Evolutionary conservation across 2,329 filamentous ascomycete species (phyloP).

Genomic region (Ophiocordyceps camponoti-leonardi): DNA sequence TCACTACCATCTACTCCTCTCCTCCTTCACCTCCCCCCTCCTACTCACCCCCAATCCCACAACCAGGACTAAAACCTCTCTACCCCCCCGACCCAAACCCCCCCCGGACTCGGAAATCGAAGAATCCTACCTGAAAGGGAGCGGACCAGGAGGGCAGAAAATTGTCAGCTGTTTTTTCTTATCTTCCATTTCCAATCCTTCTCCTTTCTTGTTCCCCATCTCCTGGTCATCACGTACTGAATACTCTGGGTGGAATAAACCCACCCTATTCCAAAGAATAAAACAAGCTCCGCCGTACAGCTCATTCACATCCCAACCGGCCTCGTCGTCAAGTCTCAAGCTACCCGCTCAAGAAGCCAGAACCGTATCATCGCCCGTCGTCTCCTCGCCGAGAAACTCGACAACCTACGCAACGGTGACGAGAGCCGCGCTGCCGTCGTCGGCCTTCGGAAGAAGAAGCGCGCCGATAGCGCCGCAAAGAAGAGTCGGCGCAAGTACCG

Average conservation of each 20-base stretch:
- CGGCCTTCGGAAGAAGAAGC: slow-evolving; percentile 43
- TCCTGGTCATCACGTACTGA: too few species aligned
- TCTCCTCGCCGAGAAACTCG: slow-evolving; percentile 57
- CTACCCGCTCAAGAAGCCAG: slow-evolving; percentile 69
- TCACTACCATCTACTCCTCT: too few species aligned
- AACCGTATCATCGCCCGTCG: slow-evolving; percentile 75
- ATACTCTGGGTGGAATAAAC: too few species aligned
- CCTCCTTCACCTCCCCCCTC: background rate
- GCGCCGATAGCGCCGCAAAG: slow-evolving; percentile 60
- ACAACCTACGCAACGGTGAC: slow-evolving; percentile 55
- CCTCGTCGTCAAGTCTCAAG: slow-evolving; percentile 86
- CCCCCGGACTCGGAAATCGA: slow-evolving; percentile 65
- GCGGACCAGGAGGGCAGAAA: slow-evolving; percentile 87
- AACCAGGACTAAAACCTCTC: background rate
- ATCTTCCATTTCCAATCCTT: background rate
- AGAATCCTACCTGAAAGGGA: slow-evolving; percentile 77
- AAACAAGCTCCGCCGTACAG: slow-evolving; percentile 90
- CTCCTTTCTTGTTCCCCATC: background rate
- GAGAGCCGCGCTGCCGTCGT: slow-evolving; percentile 50
- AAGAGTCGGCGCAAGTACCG: slow-evolving; percentile 71
- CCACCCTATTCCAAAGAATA: slow-evolving; percentile 42
- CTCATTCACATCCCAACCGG: slow-evolving; percentile 80
- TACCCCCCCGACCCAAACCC: slow-evolving; percentile 36
- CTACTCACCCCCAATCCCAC: too few species aligned
- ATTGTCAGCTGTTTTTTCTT: slow-evolving; percentile 40